Evolutionary conservation across 106 monocot species (phyloP).

Genomic region (Triglochin maritima): DNA sequence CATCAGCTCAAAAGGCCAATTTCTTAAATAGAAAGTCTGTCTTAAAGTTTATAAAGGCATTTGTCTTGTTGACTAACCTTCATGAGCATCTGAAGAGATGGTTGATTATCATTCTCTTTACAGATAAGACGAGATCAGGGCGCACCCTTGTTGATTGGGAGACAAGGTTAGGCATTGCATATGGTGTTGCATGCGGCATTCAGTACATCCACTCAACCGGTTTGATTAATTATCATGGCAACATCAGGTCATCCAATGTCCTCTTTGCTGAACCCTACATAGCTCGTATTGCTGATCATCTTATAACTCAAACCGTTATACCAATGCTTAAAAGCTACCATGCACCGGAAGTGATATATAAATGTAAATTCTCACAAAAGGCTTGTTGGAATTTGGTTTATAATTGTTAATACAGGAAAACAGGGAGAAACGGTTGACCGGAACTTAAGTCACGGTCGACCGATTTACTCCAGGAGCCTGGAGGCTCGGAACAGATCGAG

Average conservation of each 20-base stretch:
- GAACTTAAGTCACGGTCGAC: no score
- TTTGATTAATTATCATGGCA: conserved; percentile 38
- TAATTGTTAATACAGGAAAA: no score
- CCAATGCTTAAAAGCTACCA: conserved; percentile 31
- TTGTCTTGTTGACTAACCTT: no score
- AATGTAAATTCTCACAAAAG: conserved; percentile 36
- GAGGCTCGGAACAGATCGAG: no score
- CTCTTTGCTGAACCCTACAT: conserved; percentile 27
- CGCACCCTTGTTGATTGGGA: conserved; percentile 45
- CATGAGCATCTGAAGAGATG: no score
- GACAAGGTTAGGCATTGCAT: conserved; percentile 31
- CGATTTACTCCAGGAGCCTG: no score
- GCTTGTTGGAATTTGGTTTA: no score
- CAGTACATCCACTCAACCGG: conserved; percentile 50
- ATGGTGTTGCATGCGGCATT: conserved; percentile 41
- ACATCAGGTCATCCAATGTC: conserved; percentile 73
- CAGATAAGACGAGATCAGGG: conserved; percentile 37
- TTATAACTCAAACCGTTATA: conserved; percentile 25
- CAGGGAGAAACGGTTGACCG: no score
- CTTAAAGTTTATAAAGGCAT: no score
- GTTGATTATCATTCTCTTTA: no score
- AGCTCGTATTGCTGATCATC: conserved; percentile 40
- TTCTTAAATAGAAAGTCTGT: no score
- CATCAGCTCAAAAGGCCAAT: no score
- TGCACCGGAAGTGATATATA: conserved; percentile 51